phyloP scores from a whole-genome alignment of 1,139 yeast genomes.

The Suhomyces guaymorum region DNA sequence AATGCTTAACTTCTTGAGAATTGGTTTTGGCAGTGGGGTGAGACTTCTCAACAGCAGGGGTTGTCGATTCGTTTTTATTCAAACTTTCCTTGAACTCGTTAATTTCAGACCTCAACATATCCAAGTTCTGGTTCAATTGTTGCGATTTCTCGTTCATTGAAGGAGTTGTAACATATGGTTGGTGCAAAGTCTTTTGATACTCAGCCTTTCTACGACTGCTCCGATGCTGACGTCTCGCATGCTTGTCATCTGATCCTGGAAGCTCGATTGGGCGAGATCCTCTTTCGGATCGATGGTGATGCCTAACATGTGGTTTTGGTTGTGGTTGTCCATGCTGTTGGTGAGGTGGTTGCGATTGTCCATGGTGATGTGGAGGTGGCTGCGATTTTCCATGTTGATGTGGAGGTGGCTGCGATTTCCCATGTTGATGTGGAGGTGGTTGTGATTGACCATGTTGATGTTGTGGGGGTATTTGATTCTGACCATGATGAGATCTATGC shows the following conservation, averaged over 20 bases:
- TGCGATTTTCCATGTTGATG: not conserved
- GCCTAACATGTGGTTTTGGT: slow-evolving; percentile 7
- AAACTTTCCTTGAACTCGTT: slow-evolving; percentile 50
- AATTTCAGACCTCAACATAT: slow-evolving; percentile 44
- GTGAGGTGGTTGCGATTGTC: slow-evolving; percentile 5
- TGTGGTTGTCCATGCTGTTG: slow-evolving; percentile 5
- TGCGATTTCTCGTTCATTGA: slow-evolving; percentile 26
- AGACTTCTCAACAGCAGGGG: not conserved
- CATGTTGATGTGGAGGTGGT: not conserved
- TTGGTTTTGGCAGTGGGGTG: too few relatives aligned
- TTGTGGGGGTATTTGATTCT: slow-evolving; percentile 7
- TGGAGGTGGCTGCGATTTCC: too few relatives aligned
- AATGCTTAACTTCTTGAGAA: too few relatives aligned
- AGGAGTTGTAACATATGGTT: slow-evolving; percentile 20
- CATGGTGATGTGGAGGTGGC: slow-evolving; percentile 2
- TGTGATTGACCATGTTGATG: slow-evolving; percentile 5
- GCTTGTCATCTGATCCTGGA: slow-evolving; percentile 4
- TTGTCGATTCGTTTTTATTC: slow-evolving; percentile 26
- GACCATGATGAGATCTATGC: slow-evolving; percentile 7
- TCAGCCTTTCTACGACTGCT: slow-evolving; percentile 12
- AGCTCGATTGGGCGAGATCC: slow-evolving; percentile 1
- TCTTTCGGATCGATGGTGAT: slow-evolving; percentile 10
- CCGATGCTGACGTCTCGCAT: slow-evolving; percentile 20
- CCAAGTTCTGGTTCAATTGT: slow-evolving; percentile 47
- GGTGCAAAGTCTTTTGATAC: slow-evolving; percentile 14